Evolutionary conservation across 73 alveolate species (phyloP), one percentile per base, ranked within the genome.

Genomic region (Breviolum minutum): DNA sequence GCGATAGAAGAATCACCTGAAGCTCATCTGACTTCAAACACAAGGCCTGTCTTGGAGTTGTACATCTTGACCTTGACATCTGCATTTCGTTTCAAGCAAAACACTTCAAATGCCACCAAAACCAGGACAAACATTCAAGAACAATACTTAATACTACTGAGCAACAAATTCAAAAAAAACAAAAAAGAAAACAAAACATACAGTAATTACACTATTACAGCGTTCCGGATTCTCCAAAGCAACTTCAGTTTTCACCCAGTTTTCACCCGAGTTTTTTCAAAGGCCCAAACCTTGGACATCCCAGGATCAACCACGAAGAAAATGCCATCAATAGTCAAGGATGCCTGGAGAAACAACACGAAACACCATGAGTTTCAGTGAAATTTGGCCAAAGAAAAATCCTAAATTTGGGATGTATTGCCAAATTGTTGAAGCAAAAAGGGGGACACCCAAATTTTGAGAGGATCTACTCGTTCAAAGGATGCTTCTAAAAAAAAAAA

Each of bases 301-400:
- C 99, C 99, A 6, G 99, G 99, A 96, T 99, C 99, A 19, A 99
- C 99, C 24, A 99, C 99, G 98, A 99, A 99, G 99, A 99, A 99
- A 82, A 99, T 99, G 64, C 99, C 99, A 27, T 95, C 99, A 29
- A 93, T 93, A 60, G 98, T 93, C 81, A 93, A 40, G 22, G 98
- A 93, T 16, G 98, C 98, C 96, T 90, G 63, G n/a, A 27, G 40
- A 14, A 5, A 7, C 54, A 40, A 40, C 54, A 40, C 54, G 54
- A 40, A 68, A 2, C 17, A 68, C n/a, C 77, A 68, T 22, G 77
- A 6, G 17, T 68, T 68, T 68, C n/a, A 17, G 77, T 68, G 77
- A 68, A 17, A 66, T 13, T 11, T 13, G 11, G 74, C 17, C 24
- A 11, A 66, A 66, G 17, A 17, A 11, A 13, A 13, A 17, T 66